Conservation (phyloP, 192 early-diverging fungal species). For the Coemansia sp. region DNA sequence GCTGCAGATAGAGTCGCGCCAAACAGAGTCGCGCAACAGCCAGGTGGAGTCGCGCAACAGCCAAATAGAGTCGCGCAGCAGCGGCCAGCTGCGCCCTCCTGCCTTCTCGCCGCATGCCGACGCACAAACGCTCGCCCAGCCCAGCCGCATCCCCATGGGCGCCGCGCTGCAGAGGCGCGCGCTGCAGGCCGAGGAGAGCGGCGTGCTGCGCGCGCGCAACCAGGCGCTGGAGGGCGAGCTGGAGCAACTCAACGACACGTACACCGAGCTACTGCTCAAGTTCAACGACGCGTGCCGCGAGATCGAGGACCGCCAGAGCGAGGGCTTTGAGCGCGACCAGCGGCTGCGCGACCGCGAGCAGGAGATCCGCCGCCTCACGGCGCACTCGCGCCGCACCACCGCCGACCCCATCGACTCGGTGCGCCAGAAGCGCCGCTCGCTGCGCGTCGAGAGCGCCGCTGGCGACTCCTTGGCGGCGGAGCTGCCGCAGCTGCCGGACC, state of each 20-base stretch:
- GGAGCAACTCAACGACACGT: conserved; percentile 57
- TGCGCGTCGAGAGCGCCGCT: neutral
- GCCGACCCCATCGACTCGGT: conserved; percentile 19
- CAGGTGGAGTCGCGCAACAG: neutral
- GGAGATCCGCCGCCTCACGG: conserved; percentile 43
- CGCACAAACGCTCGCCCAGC: too few relatives aligned
- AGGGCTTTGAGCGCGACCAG: conserved; percentile 56
- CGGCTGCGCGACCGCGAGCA: conserved; percentile 53
- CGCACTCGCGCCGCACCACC: conserved; percentile 25
- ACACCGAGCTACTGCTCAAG: conserved; percentile 60
- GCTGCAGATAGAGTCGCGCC: too few relatives aligned
- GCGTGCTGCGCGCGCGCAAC: conserved; percentile 28
- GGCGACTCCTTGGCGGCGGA: neutral
- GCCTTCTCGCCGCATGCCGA: too few relatives aligned
- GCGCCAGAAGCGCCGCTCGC: conserved; percentile 26
- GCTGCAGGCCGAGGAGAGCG: conserved; percentile 24
- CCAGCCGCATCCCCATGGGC: conserved; percentile 7
- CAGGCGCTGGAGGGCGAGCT: conserved; percentile 58
- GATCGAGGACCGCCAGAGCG: conserved; percentile 56
- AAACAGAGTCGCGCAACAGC: neutral
- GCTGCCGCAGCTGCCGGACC: conserved; percentile 26
- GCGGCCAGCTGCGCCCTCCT: too few relatives aligned
- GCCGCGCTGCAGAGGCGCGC: conserved; percentile 37
- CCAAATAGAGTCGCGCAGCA: neutral
- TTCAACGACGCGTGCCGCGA: conserved; percentile 58